Conservation (phyloP, 1,284 basidiomycete genomes). For the Lignosus rhinocerotis region DNA sequence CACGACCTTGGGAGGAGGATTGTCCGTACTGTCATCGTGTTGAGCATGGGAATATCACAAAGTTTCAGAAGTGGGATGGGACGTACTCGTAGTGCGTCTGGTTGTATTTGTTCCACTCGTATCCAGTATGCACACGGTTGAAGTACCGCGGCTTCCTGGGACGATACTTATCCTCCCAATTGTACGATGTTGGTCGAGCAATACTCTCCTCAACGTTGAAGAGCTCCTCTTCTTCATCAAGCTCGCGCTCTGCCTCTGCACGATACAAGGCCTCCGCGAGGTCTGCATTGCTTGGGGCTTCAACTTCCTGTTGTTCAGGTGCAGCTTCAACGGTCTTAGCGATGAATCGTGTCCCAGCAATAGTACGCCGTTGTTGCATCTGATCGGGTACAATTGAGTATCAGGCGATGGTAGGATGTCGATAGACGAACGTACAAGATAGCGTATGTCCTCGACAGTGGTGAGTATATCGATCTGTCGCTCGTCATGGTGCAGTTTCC, state of each 20-base stretch:
- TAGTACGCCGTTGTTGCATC: slow-evolving; percentile 75
- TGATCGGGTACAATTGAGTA: slow-evolving; percentile 32
- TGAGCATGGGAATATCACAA: slow-evolving; percentile 6
- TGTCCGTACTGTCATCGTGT: slow-evolving; percentile 69
- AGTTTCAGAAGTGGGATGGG: neutral
- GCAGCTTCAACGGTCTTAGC: slow-evolving; percentile 64
- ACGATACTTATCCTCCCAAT: slow-evolving; percentile 98
- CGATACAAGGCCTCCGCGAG: slow-evolving; percentile 84
- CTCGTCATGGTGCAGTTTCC: slow-evolving; percentile 72
- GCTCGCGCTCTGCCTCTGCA: slow-evolving; percentile 85
- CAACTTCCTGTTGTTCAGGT: slow-evolving; percentile 46
- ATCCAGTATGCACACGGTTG: slow-evolving; percentile 99
- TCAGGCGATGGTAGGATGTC: slow-evolving; percentile 6
- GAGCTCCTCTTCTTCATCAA: slow-evolving; percentile 94
- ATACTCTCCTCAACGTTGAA: slow-evolving; percentile 92
- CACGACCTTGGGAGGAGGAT: slow-evolving; percentile 96
- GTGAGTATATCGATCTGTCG: slow-evolving; percentile 77
- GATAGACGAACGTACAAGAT: slow-evolving; percentile 54
- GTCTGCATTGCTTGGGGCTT: slow-evolving; percentile 70
- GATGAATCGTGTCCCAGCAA: slow-evolving; percentile 84
- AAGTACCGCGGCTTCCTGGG: slow-evolving; percentile 99
- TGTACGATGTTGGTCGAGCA: slow-evolving; percentile 80
- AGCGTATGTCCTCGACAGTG: slow-evolving; percentile 63
- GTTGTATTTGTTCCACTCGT: slow-evolving; percentile 99
- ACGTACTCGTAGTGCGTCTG: slow-evolving; percentile 97